A percentile compares a stretch with the other conserved stretches of the same genome.
Conservation (phyloP, 2,329 filamentous ascomycete species). For the Colletotrichum liriopes region DNA sequence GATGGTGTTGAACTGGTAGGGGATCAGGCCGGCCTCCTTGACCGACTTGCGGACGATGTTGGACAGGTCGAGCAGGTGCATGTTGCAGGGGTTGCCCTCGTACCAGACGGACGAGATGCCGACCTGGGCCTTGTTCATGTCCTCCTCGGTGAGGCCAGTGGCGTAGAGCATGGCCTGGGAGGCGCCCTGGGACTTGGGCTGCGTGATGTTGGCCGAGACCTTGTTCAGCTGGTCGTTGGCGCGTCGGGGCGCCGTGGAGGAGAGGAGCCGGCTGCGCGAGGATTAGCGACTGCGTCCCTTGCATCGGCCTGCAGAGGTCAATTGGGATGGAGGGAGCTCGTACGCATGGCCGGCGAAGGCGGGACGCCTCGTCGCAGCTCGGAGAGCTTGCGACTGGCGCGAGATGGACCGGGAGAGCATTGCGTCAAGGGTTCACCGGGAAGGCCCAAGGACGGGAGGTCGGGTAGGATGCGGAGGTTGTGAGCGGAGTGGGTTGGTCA, state of each 20-base stretch:
- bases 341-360: conserved; percentile 45
- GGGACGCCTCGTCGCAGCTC: conserved; percentile 45
- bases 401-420: conserved; percentile 45
- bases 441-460: conserved; percentile 11
- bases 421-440: conserved; percentile 35
- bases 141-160: conserved; percentile 86
- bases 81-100: conserved; percentile 98
- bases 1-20: conserved; percentile 99
- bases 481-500: conserved; percentile 6
- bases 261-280: conserved; percentile 64
- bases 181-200: conserved; percentile 97
- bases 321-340: conserved; percentile 18
- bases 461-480: conserved; percentile 15
- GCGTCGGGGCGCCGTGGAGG: conserved; percentile 64
- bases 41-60: conserved; percentile 77
- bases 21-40: conserved; percentile 82
- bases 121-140: conserved; percentile 97
- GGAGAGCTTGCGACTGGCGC: conserved; percentile 46
- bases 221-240: conserved; percentile 81
- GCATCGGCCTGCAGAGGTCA: background rate
- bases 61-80: conserved; percentile 95
- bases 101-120: conserved; percentile 99
- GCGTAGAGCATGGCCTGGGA: conserved; percentile 99
- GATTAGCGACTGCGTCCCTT: conserved; percentile 27
- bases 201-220: conserved; percentile 87